These are phyloP conservation scores for Fusarium sp. DNA, from an alignment of 2,329 filamentous ascomycete genomes.

Conservation along the genomic window DNA sequence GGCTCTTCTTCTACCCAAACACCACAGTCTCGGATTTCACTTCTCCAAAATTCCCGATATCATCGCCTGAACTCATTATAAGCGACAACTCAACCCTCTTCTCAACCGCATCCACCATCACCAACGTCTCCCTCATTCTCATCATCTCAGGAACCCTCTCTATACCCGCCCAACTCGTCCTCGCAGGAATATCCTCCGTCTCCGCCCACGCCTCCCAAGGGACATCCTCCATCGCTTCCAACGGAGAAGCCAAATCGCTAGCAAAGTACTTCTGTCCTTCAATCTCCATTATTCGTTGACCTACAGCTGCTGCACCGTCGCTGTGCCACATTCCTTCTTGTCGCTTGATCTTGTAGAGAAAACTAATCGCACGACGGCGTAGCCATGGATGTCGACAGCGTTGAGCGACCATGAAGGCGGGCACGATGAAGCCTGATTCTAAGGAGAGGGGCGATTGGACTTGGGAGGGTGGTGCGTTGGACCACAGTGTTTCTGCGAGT, in stretches of 20 bases:
- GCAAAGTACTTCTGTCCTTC: slow-evolving; percentile 36
- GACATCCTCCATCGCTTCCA: slow-evolving; percentile 6
- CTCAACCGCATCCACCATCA: slow-evolving; percentile 35
- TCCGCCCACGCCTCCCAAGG: slow-evolving; percentile 41
- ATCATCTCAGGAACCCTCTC: slow-evolving; percentile 31
- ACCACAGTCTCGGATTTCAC: slow-evolving; percentile 22
- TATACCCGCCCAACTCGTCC: slow-evolving; percentile 38
- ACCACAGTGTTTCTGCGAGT: slow-evolving; percentile 30
- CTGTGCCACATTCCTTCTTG: slow-evolving; percentile 50
- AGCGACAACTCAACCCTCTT: slow-evolving; percentile 33
- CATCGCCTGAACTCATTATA: slow-evolving; percentile 37
- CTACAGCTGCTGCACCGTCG: slow-evolving; percentile 42
- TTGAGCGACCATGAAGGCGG: slow-evolving; percentile 41
- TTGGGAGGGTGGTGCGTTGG: slow-evolving; percentile 20
- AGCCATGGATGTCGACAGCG: slow-evolving; percentile 48
- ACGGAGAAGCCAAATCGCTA: slow-evolving; percentile 8
- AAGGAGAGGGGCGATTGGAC: slow-evolving; percentile 42
- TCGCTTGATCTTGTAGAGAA: slow-evolving; percentile 42
- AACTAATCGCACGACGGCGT: slow-evolving; percentile 40
- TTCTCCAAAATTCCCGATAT: slow-evolving; percentile 18
- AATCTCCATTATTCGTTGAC: slow-evolving; percentile 30
- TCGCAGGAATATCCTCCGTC: slow-evolving; percentile 1
- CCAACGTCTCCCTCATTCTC: slow-evolving; percentile 40
- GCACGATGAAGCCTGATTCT: slow-evolving; percentile 48
- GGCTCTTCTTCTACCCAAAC: slow-evolving; percentile 4